Conservation (phyloP, 495 filamentous ascomycete genomes). For the Chaetomium cochliodes region DNA sequence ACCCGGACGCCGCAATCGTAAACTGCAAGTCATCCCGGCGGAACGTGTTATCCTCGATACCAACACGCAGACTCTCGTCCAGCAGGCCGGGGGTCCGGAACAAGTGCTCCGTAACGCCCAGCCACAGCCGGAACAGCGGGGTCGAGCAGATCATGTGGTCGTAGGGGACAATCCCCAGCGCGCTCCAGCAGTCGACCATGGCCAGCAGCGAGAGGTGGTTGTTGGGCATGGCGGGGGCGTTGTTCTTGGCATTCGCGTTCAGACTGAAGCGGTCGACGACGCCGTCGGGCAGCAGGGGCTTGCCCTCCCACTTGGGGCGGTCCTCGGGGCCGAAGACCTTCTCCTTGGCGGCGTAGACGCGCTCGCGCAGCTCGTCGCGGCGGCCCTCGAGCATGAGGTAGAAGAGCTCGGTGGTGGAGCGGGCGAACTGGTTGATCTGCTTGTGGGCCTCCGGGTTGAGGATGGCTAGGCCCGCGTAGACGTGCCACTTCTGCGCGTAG, state of each 20-base stretch:
- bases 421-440: slow-evolving; percentile 92
- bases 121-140: slow-evolving; percentile 95
- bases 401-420: slow-evolving; percentile 89
- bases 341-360: slow-evolving; percentile 73
- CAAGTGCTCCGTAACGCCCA: slow-evolving; percentile 94
- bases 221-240: slow-evolving; percentile 68
- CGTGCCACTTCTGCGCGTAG: slow-evolving; percentile 98
- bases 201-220: slow-evolving; percentile 90
- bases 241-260: slow-evolving; percentile 38
- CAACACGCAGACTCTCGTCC: slow-evolving; percentile 80
- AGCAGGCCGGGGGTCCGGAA: slow-evolving; percentile 83
- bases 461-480: slow-evolving; percentile 96
- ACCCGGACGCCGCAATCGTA: slow-evolving; percentile 91
- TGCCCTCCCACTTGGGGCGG: slow-evolving; percentile 50
- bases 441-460: slow-evolving; percentile 86
- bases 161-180: slow-evolving; percentile 88
- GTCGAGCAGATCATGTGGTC: slow-evolving; percentile 99
- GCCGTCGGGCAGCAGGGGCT: slow-evolving; percentile 73
- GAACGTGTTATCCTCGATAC: slow-evolving; percentile 84
- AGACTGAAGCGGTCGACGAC: slow-evolving; percentile 86
- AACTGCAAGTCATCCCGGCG: slow-evolving; percentile 92
- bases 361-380: slow-evolving; percentile 70
- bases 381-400: slow-evolving; percentile 92
- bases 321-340: slow-evolving; percentile 68
- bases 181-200: slow-evolving; percentile 99